phyloP scores from a whole-genome alignment of 805 yeast species.

The Millerozyma acaciae region DNA sequence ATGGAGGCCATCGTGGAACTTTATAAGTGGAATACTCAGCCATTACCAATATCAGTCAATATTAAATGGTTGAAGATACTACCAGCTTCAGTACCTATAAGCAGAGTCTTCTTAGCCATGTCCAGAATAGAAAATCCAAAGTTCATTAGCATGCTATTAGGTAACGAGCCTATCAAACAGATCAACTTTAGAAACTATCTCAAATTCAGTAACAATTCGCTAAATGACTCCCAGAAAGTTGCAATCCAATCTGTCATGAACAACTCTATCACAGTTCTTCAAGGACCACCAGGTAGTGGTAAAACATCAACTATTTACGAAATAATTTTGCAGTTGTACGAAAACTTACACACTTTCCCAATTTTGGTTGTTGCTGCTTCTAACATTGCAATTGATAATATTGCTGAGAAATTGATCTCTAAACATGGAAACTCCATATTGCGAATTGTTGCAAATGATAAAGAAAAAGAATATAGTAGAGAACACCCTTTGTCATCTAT shows the following conservation, averaged over 20 bases:
- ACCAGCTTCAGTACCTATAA: slow-evolving; percentile 62
- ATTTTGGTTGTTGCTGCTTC: slow-evolving; percentile 73
- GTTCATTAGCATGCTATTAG: slow-evolving; percentile 51
- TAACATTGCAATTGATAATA: slow-evolving; percentile 71
- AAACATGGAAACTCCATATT: slow-evolving; percentile 49
- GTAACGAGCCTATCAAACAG: slow-evolving; percentile 52
- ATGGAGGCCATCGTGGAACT: slow-evolving; percentile 48
- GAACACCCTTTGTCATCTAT: slow-evolving; percentile 56
- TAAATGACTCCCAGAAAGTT: slow-evolving; percentile 56
- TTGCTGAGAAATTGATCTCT: slow-evolving; percentile 61
- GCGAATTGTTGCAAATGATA: slow-evolving; percentile 56
- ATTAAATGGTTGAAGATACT: slow-evolving; percentile 38
- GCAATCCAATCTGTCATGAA: slow-evolving; percentile 52
- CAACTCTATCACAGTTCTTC: slow-evolving; percentile 46
- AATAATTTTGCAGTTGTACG: slow-evolving; percentile 49
- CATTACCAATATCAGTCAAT: slow-evolving; percentile 44
- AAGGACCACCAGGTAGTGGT: slow-evolving; percentile 68
- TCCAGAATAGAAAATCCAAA: slow-evolving; percentile 49
- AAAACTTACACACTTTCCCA: slow-evolving; percentile 54
- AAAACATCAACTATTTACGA: slow-evolving; percentile 43
- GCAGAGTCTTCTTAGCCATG: slow-evolving; percentile 66
- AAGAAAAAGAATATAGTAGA: slow-evolving; percentile 56
- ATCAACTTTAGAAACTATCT: slow-evolving; percentile 54
- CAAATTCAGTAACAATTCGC: slow-evolving; percentile 44
- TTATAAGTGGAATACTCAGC: slow-evolving; percentile 54